A percentile compares a stretch with the other conserved stretches of the same genome.
Evolutionary conservation across 116 monocot species (phyloP).

Genomic region (Papilionanthe hybrid): DNA sequence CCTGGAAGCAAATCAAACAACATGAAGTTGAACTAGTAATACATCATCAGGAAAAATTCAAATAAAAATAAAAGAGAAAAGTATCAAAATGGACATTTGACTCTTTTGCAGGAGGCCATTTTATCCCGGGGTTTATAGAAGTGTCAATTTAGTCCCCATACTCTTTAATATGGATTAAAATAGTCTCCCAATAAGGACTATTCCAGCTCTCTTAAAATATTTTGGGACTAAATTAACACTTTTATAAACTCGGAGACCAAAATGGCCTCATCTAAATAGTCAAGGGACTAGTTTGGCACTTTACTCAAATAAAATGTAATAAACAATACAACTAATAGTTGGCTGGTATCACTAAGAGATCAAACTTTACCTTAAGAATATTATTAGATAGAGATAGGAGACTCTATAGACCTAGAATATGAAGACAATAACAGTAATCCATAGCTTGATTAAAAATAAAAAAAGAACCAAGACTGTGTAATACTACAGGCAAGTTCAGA

Average conservation of each 20-base stretch:
- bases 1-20: conserved; percentile 33
- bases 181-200: too few species aligned
- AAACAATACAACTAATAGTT: too few species aligned
- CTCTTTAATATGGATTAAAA: too few species aligned
- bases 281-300: too few species aligned
- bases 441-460: background rate
- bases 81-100: too few species aligned
- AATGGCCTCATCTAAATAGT: too few species aligned
- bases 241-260: too few species aligned
- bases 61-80: background rate
- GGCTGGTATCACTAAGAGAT: background rate
- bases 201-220: too few species aligned
- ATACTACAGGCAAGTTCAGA: background rate
- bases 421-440: background rate
- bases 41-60: background rate
- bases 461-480: background rate
- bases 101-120: too few species aligned
- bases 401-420: background rate
- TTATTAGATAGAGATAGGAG: background rate
- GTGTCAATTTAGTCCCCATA: too few species aligned
- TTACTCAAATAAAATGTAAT: background rate
- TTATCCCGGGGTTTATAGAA: too few species aligned
- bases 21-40: background rate
- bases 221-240: too few species aligned
- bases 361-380: background rate